These are phyloP conservation scores for Heteromeles arbutifolia DNA, from an alignment of 306 rosid species.

Conservation along the genomic window DNA sequence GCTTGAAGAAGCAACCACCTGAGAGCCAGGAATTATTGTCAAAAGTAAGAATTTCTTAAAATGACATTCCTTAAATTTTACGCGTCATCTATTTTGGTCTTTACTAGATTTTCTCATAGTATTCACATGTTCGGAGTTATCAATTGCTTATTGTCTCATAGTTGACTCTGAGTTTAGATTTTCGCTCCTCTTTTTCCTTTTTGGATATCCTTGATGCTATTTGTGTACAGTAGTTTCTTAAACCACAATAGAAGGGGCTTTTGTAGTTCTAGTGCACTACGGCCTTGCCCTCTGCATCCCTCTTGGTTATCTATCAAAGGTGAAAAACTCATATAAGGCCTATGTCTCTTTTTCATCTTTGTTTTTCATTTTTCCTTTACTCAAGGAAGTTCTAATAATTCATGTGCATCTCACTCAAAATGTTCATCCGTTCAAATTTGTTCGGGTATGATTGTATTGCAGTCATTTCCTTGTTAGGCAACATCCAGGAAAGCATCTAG, in stretches of 20 bases:
- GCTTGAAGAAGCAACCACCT: slow-evolving; percentile 90
- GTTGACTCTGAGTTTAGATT: not conserved
- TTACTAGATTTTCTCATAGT: not conserved
- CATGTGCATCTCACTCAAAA: not conserved
- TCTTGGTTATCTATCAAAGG: not conserved
- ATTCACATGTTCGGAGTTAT: not conserved
- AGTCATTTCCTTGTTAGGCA: not conserved
- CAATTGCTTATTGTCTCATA: not conserved
- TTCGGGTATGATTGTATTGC: not conserved
- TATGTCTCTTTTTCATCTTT: not conserved
- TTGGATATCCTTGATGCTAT: not conserved
- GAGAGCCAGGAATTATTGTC: slow-evolving; percentile 98
- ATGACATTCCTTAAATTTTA: not conserved
- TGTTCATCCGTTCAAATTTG: not conserved
- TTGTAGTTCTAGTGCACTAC: not conserved
- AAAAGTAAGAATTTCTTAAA: slow-evolving; percentile 52
- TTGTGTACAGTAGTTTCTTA: not conserved
- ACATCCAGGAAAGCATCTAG: not conserved
- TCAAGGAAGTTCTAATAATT: not conserved
- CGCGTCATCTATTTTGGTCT: not conserved
- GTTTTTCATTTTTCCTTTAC: not conserved
- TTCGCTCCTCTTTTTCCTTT: not conserved
- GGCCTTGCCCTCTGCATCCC: not conserved
- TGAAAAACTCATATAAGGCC: not conserved
- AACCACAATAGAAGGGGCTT: not conserved